Conservation (phyloP, 345 rosid species). For the Eucalyptus tenuipes region DNA sequence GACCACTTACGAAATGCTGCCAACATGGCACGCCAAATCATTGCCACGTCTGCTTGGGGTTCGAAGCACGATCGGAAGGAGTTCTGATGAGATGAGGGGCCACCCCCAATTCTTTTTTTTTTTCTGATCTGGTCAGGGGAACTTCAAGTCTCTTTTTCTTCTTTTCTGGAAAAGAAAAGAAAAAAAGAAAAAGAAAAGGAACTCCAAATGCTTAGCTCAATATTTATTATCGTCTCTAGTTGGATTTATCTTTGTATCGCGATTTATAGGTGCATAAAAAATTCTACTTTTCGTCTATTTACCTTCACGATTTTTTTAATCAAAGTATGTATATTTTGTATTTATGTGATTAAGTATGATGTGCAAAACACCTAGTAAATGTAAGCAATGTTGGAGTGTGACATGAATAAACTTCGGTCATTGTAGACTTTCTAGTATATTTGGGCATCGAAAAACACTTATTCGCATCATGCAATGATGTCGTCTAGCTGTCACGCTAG, state of each 20-base stretch:
- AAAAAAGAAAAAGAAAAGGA: neutral
- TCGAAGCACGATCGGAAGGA: neutral
- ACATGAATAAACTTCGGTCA: neutral
- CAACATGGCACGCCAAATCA: neutral
- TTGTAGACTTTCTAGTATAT: fast-evolving
- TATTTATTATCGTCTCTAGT: neutral
- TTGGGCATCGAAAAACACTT: neutral
- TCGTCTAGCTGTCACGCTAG: fast-evolving
- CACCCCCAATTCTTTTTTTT: neutral
- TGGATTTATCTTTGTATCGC: neutral
- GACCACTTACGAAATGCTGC: too few relatives aligned
- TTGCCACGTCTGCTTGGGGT: neutral
- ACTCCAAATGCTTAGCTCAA: neutral
- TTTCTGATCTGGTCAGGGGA: neutral
- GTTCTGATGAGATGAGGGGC: neutral
- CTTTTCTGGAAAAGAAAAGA: neutral
- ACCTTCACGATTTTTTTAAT: neutral
- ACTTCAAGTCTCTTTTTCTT: neutral
- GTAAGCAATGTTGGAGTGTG: fast-evolving
- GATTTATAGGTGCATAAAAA: neutral
- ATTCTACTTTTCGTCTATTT: neutral
- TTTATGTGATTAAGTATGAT: neutral
- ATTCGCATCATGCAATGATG: neutral
- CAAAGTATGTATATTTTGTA: neutral
- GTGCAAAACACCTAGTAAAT: neutral